Evolutionary conservation across 139 green algal genomes (phyloP).

Genomic region (Coelastrella sp.): DNA sequence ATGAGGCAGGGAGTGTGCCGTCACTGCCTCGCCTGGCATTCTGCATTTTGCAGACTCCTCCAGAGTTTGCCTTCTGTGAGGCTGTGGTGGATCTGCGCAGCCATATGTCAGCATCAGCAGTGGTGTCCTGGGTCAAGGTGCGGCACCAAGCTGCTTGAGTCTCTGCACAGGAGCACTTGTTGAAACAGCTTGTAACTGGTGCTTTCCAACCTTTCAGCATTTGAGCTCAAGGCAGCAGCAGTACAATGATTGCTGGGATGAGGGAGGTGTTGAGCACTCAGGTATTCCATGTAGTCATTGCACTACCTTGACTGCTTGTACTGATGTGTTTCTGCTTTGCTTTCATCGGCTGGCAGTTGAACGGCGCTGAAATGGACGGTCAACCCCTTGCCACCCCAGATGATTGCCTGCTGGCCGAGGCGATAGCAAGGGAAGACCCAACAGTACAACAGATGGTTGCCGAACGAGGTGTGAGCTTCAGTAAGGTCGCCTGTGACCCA

Average conservation of each 20-base stretch:
- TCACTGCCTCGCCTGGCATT: slow-evolving; percentile 25
- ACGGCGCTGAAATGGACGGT: slow-evolving; percentile 20
- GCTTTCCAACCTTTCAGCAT: background rate
- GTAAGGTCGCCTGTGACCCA: slow-evolving; percentile 62
- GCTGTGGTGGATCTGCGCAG: slow-evolving; percentile 19
- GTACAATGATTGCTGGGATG: too few relatives aligned
- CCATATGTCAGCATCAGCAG: slow-evolving; percentile 6
- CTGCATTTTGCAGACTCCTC: slow-evolving; percentile 40
- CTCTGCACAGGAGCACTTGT: too few relatives aligned
- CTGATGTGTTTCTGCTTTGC: background rate
- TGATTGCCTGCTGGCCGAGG: slow-evolving; percentile 68
- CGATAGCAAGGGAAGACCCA: slow-evolving; percentile 52
- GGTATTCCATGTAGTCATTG: too few relatives aligned
- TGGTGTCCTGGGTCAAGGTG: slow-evolving; percentile 26
- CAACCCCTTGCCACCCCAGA: slow-evolving; percentile 65
- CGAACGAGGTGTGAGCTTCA: background rate
- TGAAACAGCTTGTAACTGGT: too few relatives aligned
- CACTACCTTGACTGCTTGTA: too few relatives aligned
- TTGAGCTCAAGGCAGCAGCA: too few relatives aligned
- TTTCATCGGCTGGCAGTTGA: slow-evolving; percentile 10
- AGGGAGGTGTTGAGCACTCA: too few relatives aligned
- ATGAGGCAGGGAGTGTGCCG: background rate
- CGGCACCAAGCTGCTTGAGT: background rate
- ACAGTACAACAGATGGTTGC: slow-evolving; percentile 31
- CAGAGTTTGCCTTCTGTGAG: slow-evolving; percentile 31